Evolutionary conservation across 129 eudicot genomes (phyloP).

Genomic region (sunflower (Helianthus annuus)): HanXRQr2.0-SUNRISE NC_035433.2:148788597-148789096

Average conservation of each 20-base stretch:
- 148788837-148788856: not conserved
- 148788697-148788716: too few relatives aligned
- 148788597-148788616: too few relatives aligned
- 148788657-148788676: too few relatives aligned
- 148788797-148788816: not conserved
- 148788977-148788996: constrained; percentile 22
- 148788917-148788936: constrained; percentile 25
- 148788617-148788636: too few relatives aligned
- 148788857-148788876: not conserved
- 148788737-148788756: too few relatives aligned
- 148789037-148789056: not conserved
- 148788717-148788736: too few relatives aligned
- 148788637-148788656: too few relatives aligned
- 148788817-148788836: not conserved
- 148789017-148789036: constrained; percentile 13
- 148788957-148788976: constrained; percentile 16
- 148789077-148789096: constrained; percentile 26
- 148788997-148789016: constrained; percentile 27
- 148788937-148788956: constrained; percentile 25
- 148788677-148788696: too few relatives aligned
- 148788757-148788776: not conserved
- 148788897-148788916: constrained; percentile 1
- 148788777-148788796: not conserved
- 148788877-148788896: not conserved
- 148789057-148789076: constrained; percentile 25